phyloP scores from a whole-genome alignment of 73 alveolate species.

The Paramecium pentaurelia region DNA sequence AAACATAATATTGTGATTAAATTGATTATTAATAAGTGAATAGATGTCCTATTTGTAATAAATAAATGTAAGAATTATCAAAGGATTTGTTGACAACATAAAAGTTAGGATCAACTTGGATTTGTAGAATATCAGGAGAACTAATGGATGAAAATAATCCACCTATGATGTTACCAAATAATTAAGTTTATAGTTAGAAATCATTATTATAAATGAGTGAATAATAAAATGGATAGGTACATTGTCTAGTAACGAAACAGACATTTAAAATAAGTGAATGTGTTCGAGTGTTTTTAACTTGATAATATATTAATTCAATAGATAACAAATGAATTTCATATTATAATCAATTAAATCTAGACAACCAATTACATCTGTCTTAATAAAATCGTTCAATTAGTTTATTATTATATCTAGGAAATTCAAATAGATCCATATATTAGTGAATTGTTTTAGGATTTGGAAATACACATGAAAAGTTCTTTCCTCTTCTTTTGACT shows the following conservation, averaged over 20 bases:
- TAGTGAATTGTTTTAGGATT: conserved; percentile 29
- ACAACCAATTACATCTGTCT: conserved; percentile 5
- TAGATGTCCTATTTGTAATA: conserved; percentile 31
- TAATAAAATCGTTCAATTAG: background rate
- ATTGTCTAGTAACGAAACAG: background rate
- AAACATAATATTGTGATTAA: conserved; percentile 7
- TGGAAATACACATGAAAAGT: conserved; percentile 53
- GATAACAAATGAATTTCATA: background rate
- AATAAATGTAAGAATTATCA: background rate
- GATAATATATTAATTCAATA: background rate
- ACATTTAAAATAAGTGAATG: background rate
- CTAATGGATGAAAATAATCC: conserved; percentile 46
- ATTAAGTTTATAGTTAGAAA: conserved; percentile 14
- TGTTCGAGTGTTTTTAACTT: background rate
- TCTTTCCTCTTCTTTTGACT: conserved; percentile 25
- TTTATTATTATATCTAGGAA: conserved; percentile 55
- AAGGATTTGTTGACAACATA: background rate
- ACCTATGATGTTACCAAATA: conserved; percentile 16
- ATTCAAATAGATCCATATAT: conserved; percentile 49
- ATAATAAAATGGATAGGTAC: background rate
- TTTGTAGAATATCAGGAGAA: conserved; percentile 29
- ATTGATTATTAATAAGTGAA: background rate
- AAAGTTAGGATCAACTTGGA: conserved; percentile 50
- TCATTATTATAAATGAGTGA: background rate
- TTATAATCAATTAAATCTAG: background rate